Conservation (phyloP, 768 basidiomycete genomes). For the Kwoniella botswanensis region DNA sequence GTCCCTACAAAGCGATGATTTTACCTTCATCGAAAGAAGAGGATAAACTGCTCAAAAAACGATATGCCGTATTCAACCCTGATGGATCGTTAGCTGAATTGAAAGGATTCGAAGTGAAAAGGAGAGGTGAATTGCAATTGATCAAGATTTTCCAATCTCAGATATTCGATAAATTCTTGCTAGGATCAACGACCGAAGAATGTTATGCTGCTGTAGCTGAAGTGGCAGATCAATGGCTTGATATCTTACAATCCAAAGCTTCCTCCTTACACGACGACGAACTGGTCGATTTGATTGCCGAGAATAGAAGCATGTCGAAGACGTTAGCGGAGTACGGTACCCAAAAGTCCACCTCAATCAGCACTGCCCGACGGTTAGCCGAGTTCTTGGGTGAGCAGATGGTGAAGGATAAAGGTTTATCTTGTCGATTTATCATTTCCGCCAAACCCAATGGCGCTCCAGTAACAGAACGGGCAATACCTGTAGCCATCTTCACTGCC, state of each 20-base stretch:
- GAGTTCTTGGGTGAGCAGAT: constrained; percentile 97
- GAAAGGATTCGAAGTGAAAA: constrained; percentile 98
- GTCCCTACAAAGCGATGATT: constrained; percentile 99
- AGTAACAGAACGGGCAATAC: constrained; percentile 94
- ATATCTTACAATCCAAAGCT: constrained; percentile 86
- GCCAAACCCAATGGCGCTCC: constrained; percentile 89
- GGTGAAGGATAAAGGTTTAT: constrained; percentile 99
- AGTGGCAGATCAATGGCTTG: constrained; percentile 95
- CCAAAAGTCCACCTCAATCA: constrained; percentile 98
- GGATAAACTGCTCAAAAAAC: constrained; percentile 96
- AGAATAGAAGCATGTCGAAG: constrained; percentile 96
- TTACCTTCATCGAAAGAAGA: constrained; percentile 98
- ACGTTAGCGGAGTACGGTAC: constrained; percentile 93
- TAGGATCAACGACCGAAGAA: constrained; percentile 89
- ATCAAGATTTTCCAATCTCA: constrained; percentile 99
- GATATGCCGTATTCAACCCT: constrained; percentile 98
- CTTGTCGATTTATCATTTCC: constrained; percentile 99
- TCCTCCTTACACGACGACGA: constrained; percentile 87
- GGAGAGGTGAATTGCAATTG: constrained; percentile 93
- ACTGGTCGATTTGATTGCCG: constrained; percentile 95
- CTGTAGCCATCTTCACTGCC: constrained; percentile 95
- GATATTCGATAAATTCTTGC: constrained; percentile 95
- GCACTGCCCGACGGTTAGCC: constrained; percentile 89
- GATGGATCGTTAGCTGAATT: constrained; percentile 96
- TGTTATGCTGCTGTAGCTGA: constrained; percentile 93